Conservation (phyloP, 305 asterid species). For the Solanum chacoense region DNA sequence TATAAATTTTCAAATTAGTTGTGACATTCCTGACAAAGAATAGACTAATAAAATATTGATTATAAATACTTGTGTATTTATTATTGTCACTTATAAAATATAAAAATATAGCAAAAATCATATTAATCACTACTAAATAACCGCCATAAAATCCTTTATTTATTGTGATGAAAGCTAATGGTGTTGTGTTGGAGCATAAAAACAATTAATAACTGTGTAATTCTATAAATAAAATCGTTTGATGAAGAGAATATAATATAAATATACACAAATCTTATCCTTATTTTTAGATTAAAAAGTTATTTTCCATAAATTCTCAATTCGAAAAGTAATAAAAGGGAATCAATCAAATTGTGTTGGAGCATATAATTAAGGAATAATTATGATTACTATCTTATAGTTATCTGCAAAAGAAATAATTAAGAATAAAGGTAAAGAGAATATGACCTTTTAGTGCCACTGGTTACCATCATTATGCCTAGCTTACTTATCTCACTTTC, state of each 20-base stretch:
- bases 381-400: neutral
- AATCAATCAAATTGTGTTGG: neutral
- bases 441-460: neutral
- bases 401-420: neutral
- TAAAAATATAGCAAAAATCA: neutral
- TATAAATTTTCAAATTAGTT: too few species aligned
- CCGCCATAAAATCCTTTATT: neutral
- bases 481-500: neutral
- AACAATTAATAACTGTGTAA: neutral
- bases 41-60: accelerated
- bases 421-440: neutral
- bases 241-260: neutral
- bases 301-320: accelerated
- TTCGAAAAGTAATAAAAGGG: neutral
- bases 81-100: neutral
- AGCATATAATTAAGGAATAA: neutral
- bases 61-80: too few species aligned
- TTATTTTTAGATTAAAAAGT: neutral
- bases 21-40: accelerated
- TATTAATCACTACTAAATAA: too few species aligned
- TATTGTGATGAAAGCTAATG: neutral
- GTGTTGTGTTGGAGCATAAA: accelerated
- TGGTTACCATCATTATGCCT: neutral
- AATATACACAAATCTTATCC: neutral
- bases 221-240: neutral